These are phyloP conservation scores for Apiospora arundinis DNA, from an alignment of 2,329 filamentous ascomycete genomes.

Conservation along the genomic window DNA sequence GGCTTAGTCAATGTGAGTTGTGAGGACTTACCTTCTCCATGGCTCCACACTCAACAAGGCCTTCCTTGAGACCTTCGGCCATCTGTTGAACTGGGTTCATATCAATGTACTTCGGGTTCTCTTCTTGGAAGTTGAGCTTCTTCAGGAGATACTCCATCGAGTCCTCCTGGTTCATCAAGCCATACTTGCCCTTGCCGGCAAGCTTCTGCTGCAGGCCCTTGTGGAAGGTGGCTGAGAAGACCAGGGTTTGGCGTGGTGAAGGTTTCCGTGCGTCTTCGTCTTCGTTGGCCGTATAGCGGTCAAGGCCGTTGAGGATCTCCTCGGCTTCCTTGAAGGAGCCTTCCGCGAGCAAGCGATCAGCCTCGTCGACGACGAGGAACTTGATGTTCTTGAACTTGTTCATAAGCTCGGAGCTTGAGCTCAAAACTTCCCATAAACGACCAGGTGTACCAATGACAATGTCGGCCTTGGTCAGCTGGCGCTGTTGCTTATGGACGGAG, in stretches of 20 bases:
- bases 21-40: constrained; percentile 77
- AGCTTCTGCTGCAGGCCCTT: constrained; percentile 91
- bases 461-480: constrained; percentile 82
- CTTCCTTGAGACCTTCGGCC: constrained; percentile 85
- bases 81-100: constrained; percentile 89
- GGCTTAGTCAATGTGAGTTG: constrained; percentile 88
- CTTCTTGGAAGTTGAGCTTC: constrained; percentile 85
- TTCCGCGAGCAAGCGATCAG: constrained; percentile 87
- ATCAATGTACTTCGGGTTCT: constrained; percentile 88
- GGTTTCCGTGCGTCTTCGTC: constrained; percentile 53
- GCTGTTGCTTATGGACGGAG: constrained; percentile 93
- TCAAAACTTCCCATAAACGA: constrained; percentile 92
- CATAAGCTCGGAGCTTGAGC: constrained; percentile 73
- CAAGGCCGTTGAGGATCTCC: constrained; percentile 82
- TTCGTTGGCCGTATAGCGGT: constrained; percentile 66
- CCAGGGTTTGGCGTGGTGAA: constrained; percentile 78
- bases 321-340: constrained; percentile 95
- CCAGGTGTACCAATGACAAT: constrained; percentile 94
- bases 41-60: constrained; percentile 87
- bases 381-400: constrained; percentile 73
- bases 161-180: constrained; percentile 74
- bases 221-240: constrained; percentile 97
- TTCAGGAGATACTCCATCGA: constrained; percentile 93
- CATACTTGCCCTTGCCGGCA: constrained; percentile 73
- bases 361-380: constrained; percentile 92